Evolutionary conservation across 139 green algal species (phyloP).

Genomic region (Desmodesmus armatus): DNA sequence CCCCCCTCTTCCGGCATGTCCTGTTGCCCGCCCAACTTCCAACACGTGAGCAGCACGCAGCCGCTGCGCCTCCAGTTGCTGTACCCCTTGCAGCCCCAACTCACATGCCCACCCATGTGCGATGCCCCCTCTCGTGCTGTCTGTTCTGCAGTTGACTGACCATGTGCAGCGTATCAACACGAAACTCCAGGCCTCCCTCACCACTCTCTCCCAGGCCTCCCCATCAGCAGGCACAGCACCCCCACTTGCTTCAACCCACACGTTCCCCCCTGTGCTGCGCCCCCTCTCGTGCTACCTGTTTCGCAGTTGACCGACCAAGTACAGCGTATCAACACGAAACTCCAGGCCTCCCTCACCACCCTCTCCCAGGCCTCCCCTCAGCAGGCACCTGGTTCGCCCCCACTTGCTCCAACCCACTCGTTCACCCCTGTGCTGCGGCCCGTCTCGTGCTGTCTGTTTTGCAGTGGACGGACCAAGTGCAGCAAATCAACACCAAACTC

Average conservation of each 20-base stretch:
- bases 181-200: slow-evolving; percentile 27
- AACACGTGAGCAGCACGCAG: too few relatives aligned
- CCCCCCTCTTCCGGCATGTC: too few relatives aligned
- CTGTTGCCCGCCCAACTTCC: not conserved
- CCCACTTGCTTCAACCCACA: too few relatives aligned
- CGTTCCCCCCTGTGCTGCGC: not conserved
- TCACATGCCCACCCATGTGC: not conserved
- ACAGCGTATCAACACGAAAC: slow-evolving; percentile 6
- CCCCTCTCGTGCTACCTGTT: not conserved
- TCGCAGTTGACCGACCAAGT: slow-evolving; percentile 27
- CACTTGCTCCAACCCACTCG: too few relatives aligned
- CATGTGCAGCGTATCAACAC: slow-evolving; percentile 37
- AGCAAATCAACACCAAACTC: slow-evolving; percentile 3
- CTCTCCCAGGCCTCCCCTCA: not conserved
- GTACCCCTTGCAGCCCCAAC: too few relatives aligned
- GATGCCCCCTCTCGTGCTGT: not conserved
- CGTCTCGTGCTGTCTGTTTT: not conserved
- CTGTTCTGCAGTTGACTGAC: slow-evolving; percentile 22
- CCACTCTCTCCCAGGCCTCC: not conserved
- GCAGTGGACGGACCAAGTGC: not conserved
- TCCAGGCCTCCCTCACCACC: not conserved
- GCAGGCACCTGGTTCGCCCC: too few relatives aligned
- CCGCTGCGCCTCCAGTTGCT: too few relatives aligned
- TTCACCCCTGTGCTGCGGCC: not conserved
- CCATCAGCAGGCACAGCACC: too few relatives aligned